Base-by-base conservation (phyloP, 2,329 filamentous ascomycete genomes). In the Beauveria caledonica region DNA sequence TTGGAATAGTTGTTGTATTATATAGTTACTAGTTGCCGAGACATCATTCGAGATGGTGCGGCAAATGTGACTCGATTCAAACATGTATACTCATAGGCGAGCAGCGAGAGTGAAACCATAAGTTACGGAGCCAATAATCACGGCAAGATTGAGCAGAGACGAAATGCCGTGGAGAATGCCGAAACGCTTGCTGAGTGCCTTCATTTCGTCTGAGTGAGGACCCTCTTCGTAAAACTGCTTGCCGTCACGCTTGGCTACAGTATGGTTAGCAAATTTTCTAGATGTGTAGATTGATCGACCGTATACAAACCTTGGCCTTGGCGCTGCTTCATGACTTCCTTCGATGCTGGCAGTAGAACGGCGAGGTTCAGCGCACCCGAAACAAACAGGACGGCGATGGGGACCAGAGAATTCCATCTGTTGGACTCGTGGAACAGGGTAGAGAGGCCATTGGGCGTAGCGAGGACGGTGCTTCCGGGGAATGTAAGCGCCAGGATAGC, bases 161-260 rank as follows among this genome's bases (percentile, higher is more conserved):
- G 90, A 96, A 52, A 89, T 76, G 6, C 92, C 90, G 73, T 99
- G 94, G 61, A 96, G 74, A 63, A 82, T 83, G 17, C 83, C 85
- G 72, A 97, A 97, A 64, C 79, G 80, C 75, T 86, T 89, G 78
- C 93, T 96, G 67, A 96, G 73, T 9, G 79, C 80, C 66, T 84
- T 74, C 92, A 97, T 97, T 76, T 93, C 90, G 66, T 86, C 80
- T 5, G 89, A 94, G 68, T 96, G 90, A 44, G 91, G 89, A 1
- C 86, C 82, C 57, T 83, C 77, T 64, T 96, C 91, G 68, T 88
- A 89, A 73, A 86, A 90, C 71, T 88, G 89, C 81, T 96, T 97
- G 59, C 91, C 91, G 71, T 97, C 93, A 68, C 87, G 86, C 63
- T 88, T 91, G 79, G 93, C 92, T 86, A 63, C 48, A 59, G 10